These are phyloP conservation scores for Raffaelea albimanens DNA, from an alignment of 2,329 filamentous ascomycete species.

Conservation along the genomic window DNA sequence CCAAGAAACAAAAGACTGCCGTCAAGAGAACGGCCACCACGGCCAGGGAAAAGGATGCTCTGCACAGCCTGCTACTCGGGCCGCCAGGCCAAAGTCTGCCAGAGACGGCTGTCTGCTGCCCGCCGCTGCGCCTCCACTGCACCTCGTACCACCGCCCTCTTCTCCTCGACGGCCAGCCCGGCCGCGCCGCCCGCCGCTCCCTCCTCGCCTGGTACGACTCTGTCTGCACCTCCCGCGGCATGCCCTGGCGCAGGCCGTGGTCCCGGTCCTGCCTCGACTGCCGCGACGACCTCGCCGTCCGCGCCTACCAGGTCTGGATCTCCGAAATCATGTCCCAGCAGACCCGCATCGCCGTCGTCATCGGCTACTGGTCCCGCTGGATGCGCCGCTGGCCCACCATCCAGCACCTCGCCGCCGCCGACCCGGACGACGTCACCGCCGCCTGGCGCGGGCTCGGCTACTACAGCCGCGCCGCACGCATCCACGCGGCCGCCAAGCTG, in stretches of 20 bases:
- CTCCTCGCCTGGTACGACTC: conserved; percentile 44
- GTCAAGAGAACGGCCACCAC: not conserved
- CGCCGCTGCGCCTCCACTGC: conserved; percentile 24
- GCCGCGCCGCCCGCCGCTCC: conserved; percentile 20
- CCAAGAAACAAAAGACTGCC: not conserved
- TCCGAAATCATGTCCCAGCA: conserved; percentile 61
- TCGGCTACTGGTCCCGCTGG: conserved; percentile 56
- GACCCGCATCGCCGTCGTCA: conserved; percentile 51
- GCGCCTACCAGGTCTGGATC: conserved; percentile 59
- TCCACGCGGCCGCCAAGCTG: conserved; percentile 45
- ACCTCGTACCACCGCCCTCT: conserved; percentile 40
- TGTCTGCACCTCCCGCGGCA: conserved; percentile 35
- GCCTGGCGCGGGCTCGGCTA: conserved; percentile 55
- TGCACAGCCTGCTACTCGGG: too few species aligned
- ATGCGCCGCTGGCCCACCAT: conserved; percentile 52
- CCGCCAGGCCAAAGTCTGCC: too few species aligned
- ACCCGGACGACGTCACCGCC: conserved; percentile 44
- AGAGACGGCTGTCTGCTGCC: conserved; percentile 11
- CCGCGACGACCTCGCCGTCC: conserved; percentile 30
- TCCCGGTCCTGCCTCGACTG: too few species aligned
- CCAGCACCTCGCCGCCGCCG: conserved; percentile 42
- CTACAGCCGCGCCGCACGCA: conserved; percentile 53
- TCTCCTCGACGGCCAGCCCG: conserved; percentile 29
- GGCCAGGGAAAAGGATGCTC: too few species aligned
- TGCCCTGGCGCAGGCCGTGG: conserved; percentile 53